phyloP scores from a whole-genome alignment of 768 basidiomycete species.

The Lactarius sanguifluus region DNA sequence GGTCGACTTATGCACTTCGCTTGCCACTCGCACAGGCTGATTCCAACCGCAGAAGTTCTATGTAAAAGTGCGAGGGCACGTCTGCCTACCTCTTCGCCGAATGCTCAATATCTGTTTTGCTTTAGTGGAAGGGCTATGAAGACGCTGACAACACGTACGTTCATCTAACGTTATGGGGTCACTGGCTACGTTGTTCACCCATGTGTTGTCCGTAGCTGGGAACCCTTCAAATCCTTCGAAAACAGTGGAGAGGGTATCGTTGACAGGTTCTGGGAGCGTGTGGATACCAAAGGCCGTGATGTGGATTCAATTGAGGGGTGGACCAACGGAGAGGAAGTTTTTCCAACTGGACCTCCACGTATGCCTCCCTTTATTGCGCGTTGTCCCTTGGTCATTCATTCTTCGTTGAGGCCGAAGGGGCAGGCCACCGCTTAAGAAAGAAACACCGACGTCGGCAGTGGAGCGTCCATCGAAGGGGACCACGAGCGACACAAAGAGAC shows the following conservation, averaged over 20 bases:
- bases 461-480: conserved; percentile 1
- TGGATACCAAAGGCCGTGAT: conserved; percentile 24
- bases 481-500: conserved; percentile 14
- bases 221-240: conserved; percentile 27
- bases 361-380: background rate
- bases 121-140: conserved; percentile 29
- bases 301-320: conserved; percentile 21
- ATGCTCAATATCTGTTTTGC: conserved; percentile 1
- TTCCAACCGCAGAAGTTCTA: conserved; percentile 23
- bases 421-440: conserved; percentile 3
- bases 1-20: background rate
- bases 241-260: conserved; percentile 22
- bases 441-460: background rate
- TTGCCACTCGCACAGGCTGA: conserved; percentile 2
- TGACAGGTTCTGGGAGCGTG: conserved; percentile 26
- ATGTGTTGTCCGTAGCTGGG: conserved; percentile 24
- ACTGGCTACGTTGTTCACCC: conserved; percentile 11
- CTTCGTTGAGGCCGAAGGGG: conserved; percentile 15
- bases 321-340: conserved; percentile 28
- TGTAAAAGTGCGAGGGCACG: conserved; percentile 21
- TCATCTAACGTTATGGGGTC: background rate
- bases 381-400: background rate
- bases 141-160: conserved; percentile 29
- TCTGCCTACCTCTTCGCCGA: background rate
- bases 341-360: conserved; percentile 26